These are phyloP conservation scores for Ajuga reptans DNA, from an alignment of 305 asterid genomes.

Conservation along the genomic window DNA sequence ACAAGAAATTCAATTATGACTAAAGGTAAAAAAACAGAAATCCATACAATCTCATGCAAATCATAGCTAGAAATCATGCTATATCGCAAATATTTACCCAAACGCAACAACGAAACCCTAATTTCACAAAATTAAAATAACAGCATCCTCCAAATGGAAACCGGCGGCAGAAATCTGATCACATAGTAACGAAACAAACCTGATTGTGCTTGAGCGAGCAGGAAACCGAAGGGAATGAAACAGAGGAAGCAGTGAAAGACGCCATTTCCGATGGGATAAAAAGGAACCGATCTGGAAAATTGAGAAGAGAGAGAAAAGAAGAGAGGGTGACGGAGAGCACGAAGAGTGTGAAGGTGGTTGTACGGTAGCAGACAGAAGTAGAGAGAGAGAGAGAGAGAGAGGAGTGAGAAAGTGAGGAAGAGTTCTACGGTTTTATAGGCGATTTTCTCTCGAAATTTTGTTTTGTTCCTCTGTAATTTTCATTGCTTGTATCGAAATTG, in stretches of 20 bases:
- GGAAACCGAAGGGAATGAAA: constrained; percentile 33
- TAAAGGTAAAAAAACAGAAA: background rate
- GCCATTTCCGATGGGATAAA: constrained; percentile 47
- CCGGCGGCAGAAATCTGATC: background rate
- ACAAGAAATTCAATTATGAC: background rate
- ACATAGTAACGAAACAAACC: constrained; percentile 29
- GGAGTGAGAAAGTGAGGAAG: background rate
- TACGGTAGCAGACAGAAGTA: background rate
- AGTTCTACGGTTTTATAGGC: constrained; percentile 24
- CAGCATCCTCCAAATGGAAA: background rate
- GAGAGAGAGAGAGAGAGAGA: background rate
- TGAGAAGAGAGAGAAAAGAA: background rate
- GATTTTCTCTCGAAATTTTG: constrained; percentile 3
- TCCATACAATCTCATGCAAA: background rate
- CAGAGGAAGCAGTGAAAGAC: constrained; percentile 51
- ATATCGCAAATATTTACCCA: background rate
- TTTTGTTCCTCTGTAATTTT: background rate
- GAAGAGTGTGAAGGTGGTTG: constrained; percentile 33
- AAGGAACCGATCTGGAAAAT: constrained; percentile 33
- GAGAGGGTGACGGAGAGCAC: constrained; percentile 63
- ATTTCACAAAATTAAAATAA: background rate
- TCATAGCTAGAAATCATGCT: background rate
- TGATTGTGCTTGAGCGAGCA: constrained; percentile 47
- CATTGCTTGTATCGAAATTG: constrained; percentile 41
- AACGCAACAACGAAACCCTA: background rate